Evolutionary conservation across 1,139 yeast genomes (phyloP), one percentile per base, ranked within the genome.

Genomic region (Yamadazyma sp.): DNA sequence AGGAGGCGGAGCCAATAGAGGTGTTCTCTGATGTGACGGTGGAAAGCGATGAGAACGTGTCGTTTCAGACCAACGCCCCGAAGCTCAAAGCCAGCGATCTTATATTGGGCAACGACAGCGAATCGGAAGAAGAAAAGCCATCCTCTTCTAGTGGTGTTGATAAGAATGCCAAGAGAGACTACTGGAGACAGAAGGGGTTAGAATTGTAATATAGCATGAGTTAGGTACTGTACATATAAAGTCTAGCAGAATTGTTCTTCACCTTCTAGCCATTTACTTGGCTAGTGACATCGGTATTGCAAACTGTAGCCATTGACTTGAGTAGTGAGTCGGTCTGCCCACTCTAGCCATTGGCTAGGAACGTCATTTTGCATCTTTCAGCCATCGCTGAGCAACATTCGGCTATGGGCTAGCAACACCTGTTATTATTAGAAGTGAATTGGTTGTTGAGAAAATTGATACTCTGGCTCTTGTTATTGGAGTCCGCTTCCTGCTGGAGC

Each of bases 101-200:
- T 6, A 18, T 33, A 17, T 12, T 33, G 13, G 31, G 35, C 9
- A 12, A 45, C 32, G 48, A 50, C 6, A 26, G 16, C 14, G 49
- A 48, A 4, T 27, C 24, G 20, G 46, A 44, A 33, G 45, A 46
- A 21, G 48, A 52, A 31, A 45, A 37, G 6, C 18, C 20, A 21
- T 16, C 20, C 5, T 6, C 14, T 9, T n/a, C 22, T 4, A 20
- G 25, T 14, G 46, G 49, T 30, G 49, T 68, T 34, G 69, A 68
- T 41, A 69, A 67, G 40, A 68, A 61, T 24, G 48, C 56, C 9
- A 64, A 55, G 41, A 52, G 76, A 34, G 73, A 67, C 34, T 70
- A 62, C 48, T 70, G 76, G 76, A 52, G 56, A 31, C 74, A 65
- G 50, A 70, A 70, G 49, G 76, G 76, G 2, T 56, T 68, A 37